Base-by-base conservation (phyloP, 2,329 filamentous ascomycete genomes). In the Calonectria pauciramosa region DNA sequence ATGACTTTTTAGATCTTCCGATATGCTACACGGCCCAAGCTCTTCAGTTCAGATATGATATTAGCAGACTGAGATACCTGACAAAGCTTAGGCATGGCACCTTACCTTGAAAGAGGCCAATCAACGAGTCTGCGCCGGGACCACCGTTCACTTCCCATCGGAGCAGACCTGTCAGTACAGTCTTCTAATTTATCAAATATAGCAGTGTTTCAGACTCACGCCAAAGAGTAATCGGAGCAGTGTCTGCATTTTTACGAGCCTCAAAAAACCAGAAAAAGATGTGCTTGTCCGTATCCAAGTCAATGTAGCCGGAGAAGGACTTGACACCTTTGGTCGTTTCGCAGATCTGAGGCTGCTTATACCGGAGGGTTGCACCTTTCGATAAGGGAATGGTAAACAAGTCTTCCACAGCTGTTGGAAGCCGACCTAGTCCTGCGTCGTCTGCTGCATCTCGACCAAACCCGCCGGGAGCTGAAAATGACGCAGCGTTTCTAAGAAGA, bases 81-180 rank as follows among this genome's bases (percentile, higher is more conserved):
- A n/a, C n/a, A 47, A 20, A 47, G 41, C 9, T 16, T n/a, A 3
- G 6, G 3, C 4, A 47, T n/a, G 5, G 14, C 5, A 20, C 16
- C 2, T 47, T 47, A 47, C 41, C 41, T 47, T 47, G 41, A 9
- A 77, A 77, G 7, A 78, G 18, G 1, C 76, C 76, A 36, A 78
- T 75, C 54, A 78, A 54, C 2, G 77, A 78, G 30, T 77, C 75
- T 34, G 86, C 86, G 8, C 91, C 91, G 3, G 91, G 91, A 1
- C 91, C 91, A 30, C 91, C 91, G 80, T 91, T 91, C 67, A 92
- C 84, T 88, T 89, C 11, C 11, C 65, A 91, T 80, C 70, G 4
- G 18, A 20, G 20, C 20, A 23, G 23, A 5, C 4, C 11, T 11
- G 47, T 52, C 13, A 52, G 49, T n/a, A 52, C 41, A 3, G 9